Evolutionary conservation across 2,329 filamentous ascomycete species (phyloP).

Genomic region (Penicillium sp.): DNA sequence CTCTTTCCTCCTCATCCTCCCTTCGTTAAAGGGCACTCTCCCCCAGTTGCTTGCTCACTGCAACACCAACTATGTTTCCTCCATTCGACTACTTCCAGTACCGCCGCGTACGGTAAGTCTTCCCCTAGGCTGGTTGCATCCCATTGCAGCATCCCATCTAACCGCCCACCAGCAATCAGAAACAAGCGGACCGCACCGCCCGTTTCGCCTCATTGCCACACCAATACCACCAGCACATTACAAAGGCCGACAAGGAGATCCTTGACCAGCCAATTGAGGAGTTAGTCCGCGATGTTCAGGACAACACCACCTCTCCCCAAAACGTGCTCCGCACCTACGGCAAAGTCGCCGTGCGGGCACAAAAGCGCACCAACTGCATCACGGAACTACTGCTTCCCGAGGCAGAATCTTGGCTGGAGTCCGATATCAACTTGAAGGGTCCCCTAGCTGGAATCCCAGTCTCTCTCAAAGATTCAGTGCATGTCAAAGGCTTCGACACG

Average conservation of each 20-base stretch:
- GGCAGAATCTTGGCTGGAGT: constrained; percentile 72
- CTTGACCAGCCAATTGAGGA: constrained; percentile 75
- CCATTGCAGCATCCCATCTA: not conserved
- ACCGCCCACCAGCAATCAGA: constrained; percentile 64
- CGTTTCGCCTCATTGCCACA: constrained; percentile 70
- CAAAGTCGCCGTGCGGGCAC: constrained; percentile 82
- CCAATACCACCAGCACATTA: constrained; percentile 69
- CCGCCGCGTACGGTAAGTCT: constrained; percentile 68
- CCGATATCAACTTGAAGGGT: constrained; percentile 72
- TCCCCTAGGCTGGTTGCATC: not conserved
- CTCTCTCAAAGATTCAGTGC: constrained; percentile 77
- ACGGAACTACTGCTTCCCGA: constrained; percentile 83
- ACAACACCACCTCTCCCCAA: constrained; percentile 65
- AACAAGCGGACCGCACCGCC: constrained; percentile 74
- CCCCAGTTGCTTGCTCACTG: not conserved
- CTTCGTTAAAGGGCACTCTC: not conserved
- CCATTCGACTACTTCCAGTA: constrained; percentile 72
- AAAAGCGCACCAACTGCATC: constrained; percentile 84
- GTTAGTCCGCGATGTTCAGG: constrained; percentile 77
- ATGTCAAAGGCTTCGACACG: constrained; percentile 80
- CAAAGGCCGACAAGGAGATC: constrained; percentile 66
- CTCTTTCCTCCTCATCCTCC: not conserved
- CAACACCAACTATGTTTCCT: constrained; percentile 48
- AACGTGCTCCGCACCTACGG: constrained; percentile 84
- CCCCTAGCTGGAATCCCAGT: constrained; percentile 86